A percentile compares a stretch with the other conserved stretches of the same genome.
Conservation (phyloP, 2,329 filamentous ascomycete genomes). For the Paraphaeosphaeria sporulosa region DNA sequence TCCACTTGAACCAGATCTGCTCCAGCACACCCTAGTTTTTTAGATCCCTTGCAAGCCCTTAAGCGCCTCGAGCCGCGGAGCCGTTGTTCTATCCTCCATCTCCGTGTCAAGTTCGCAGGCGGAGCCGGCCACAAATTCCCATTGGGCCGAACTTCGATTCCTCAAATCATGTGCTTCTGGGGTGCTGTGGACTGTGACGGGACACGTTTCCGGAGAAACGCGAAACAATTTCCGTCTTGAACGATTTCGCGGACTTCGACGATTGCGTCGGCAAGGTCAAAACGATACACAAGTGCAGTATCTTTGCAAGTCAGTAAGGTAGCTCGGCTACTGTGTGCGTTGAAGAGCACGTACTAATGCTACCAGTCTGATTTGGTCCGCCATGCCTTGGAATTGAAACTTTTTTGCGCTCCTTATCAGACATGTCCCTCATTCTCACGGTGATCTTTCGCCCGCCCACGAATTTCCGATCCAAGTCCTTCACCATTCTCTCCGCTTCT, state of each 20-base stretch:
- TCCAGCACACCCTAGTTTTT: slow-evolving; percentile 18
- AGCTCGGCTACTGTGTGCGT: neutral
- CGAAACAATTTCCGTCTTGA: slow-evolving; percentile 11
- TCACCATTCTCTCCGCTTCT: slow-evolving; percentile 19
- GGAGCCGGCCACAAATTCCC: slow-evolving; percentile 19
- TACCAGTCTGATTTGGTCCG: slow-evolving; percentile 22
- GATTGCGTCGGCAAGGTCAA: slow-evolving; percentile 12
- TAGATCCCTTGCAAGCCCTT: slow-evolving; percentile 17
- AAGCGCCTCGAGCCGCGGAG: slow-evolving; percentile 18
- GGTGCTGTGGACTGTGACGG: slow-evolving; percentile 9
- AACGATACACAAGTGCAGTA: slow-evolving; percentile 18
- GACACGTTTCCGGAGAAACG: slow-evolving; percentile 22
- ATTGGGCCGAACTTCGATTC: slow-evolving; percentile 15
- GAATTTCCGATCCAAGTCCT: slow-evolving; percentile 13
- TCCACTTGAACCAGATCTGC: slow-evolving; percentile 16
- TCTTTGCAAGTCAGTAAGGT: slow-evolving; percentile 2
- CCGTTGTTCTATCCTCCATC: slow-evolving; percentile 6
- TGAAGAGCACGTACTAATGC: slow-evolving; percentile 16
- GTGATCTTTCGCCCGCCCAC: slow-evolving; percentile 16
- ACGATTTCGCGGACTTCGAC: slow-evolving; percentile 21
- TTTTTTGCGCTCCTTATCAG: slow-evolving; percentile 13
- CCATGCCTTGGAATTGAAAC: slow-evolving; percentile 16
- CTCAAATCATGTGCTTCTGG: slow-evolving; percentile 5
- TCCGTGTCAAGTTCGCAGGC: slow-evolving; percentile 8
- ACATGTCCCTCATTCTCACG: slow-evolving; percentile 10